Evolutionary conservation across 225 moss, liverwort and hornwort species (phyloP), one percentile per base, ranked within the genome.

Genomic region (Sphagnum tenellum): DNA sequence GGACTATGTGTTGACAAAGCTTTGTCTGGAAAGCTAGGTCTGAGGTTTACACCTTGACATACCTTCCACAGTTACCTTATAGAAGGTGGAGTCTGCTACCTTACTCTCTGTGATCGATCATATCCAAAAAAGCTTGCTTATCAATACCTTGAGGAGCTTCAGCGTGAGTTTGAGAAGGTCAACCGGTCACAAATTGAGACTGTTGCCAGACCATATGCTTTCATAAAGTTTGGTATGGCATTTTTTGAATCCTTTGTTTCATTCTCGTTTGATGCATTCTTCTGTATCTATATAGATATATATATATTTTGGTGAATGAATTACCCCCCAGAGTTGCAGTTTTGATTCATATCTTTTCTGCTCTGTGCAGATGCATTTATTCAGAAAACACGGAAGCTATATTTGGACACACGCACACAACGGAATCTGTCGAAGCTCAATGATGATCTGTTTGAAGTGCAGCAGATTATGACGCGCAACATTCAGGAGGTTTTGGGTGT

Each of bases 81-180:
- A 67, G 98, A 99, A 72, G 93, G 98, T 68, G 98, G 98, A 67
- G 98, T 99, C 45, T 99, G 98, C 64, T 99, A 99, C 77, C 84
- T 99, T 48, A 99, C 98, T 56, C 86, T 99, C 29, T 99, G 98
- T 76, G 93, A 99, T 70, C 90, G 98, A 61, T 90, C 98, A 3
- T 99, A 99, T 72, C 98, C 98, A 12, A 99, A 99, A 79, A 99
- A 99, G 75, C 89, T 99, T 55, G 98, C 98, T 44, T 99, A 90
- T 67, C 93, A 99, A 76, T 99, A 99, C 70, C 83, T 99, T 47
- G 98, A 99, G 73, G 98, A 99, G 71, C 77, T 99, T 65, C 98
- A 99, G 81, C 69, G 84, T 51, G 98, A 99, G 77, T 99, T 99
- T 49, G 98, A 99, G 75, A 93, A 99, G 77, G 93, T 93, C 4